Evolutionary conservation across 176 grass and related monocot species (phyloP), one percentile per base, ranked within the genome.

Genomic region (Musa schizocarpa): DNA sequence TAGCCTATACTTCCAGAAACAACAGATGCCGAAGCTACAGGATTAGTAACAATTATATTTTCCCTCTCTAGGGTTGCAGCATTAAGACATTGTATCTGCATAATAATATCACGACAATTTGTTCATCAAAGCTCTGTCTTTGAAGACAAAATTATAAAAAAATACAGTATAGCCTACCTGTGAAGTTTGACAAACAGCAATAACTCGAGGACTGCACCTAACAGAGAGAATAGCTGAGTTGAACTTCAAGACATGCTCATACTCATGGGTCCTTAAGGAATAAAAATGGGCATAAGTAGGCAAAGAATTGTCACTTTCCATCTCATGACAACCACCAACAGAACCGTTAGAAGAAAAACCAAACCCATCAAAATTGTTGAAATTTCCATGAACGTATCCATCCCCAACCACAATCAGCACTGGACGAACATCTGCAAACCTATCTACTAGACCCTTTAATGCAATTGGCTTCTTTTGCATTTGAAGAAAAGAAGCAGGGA

Each of bases 21-120:
- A 82, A 81, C 77, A 82, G 84, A 73, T 54, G 76, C 72, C 49
- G 88, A 74, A 76, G 83, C 78, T 83, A 85, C 83, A 75, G 86
- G 88, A 52, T 83, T 78, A 52, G 90, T 94, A 75, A 91, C 78
- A 79, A 94, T 83, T 12, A 76, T 89, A 73, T 94, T 94, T 58
- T 84, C 86, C 85, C 79, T 87, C 82, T 91, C 88, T 83, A 99
- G 54, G 73, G 90, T 94, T 1, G 78, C 69, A 59, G 95, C 82
- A 85, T 94, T 83, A 70, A 99, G 94, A 73, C 95, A 99, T 75
- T 99, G 95, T 84, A 99, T 91, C 95, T 97, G 90, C 78, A 88
- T 80, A 73, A 76, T 13, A 72, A 80, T 71, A 62, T 73, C 26
- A 43, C 34, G 3, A 43, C 34, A 43, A 43, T 43, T 7, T 22